A percentile compares a stretch with the other conserved stretches of the same genome.
phyloP scores from a whole-genome alignment of 768 basidiomycete species.

The Collybia nuda region DNA sequence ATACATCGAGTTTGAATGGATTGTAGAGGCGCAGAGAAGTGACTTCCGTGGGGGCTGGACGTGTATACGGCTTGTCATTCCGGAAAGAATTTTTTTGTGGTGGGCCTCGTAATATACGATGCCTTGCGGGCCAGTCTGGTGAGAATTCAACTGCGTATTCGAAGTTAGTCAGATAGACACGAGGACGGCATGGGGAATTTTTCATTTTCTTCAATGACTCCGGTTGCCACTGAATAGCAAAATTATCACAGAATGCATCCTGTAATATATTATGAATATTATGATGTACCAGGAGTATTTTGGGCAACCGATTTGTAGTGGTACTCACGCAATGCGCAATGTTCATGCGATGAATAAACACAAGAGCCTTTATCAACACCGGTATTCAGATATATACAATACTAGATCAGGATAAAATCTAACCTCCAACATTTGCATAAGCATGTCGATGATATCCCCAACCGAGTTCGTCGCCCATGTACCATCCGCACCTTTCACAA shows the following conservation, averaged over 20 bases:
- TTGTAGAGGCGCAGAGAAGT: too few species aligned
- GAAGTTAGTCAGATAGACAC: too few species aligned
- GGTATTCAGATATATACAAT: not conserved
- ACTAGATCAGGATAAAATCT: not conserved
- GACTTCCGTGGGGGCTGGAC: too few species aligned
- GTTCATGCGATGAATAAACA: constrained; percentile 17
- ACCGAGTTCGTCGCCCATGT: constrained; percentile 22
- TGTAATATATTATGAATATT: constrained; percentile 1
- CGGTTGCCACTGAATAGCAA: constrained; percentile 28
- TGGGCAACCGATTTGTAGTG: not conserved
- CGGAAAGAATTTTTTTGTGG: too few species aligned
- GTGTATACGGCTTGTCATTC: too few species aligned
- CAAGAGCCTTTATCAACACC: constrained; percentile 14
- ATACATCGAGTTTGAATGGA: constrained; percentile 27
- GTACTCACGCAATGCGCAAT: constrained; percentile 27
- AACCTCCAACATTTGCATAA: constrained; percentile 26
- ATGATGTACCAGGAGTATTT: not conserved
- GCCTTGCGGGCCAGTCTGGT: not conserved
- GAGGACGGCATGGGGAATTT: constrained; percentile 2
- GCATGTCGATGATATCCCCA: constrained; percentile 23
- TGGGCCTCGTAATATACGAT: too few species aligned
- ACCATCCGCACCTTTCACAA: constrained; percentile 4
- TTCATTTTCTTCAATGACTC: constrained; percentile 18
- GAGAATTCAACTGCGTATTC: not conserved
- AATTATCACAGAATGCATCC: constrained; percentile 30